Base-by-base conservation (phyloP, 345 rosid genomes). In the Lumnitzera racemosa region DNA sequence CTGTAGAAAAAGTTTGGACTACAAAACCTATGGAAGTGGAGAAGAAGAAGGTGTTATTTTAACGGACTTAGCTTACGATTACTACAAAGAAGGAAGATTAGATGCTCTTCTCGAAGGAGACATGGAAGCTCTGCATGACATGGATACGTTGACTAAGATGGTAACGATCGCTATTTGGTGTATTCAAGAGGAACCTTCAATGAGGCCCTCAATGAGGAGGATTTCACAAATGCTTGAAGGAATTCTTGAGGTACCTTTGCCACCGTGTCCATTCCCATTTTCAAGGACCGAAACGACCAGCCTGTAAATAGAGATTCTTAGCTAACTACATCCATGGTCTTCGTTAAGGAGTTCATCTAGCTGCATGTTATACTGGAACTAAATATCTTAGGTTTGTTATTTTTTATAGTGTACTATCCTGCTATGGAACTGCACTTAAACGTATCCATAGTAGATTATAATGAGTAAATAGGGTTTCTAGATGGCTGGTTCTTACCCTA, bases 211-310 rank as follows among this genome's bases (percentile, higher is more conserved):
- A 15, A 65, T 65, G 69, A 57, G 43, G 62, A 57, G 48, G 12
- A 46, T 65, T 13, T 13, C 55, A 12, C 53, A 57, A 27, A 57
- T 65, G 69, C 56, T 65, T 15, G 69, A 65, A 17, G 62, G 69
- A 15, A 43, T 5, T 8, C 50, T 49, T n/a, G 69, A 65, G 9
- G 62, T 65, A 24, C 8, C 62, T 10, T 10, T 46, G 4, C 61
- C 69, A 13, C 62, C 69, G 4, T 10, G 2, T 49, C 46, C 62
- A 47, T 17, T 14, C 49, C 49, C 55, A 36, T 52, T 55, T 2
- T 29, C 5, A 29, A 29, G 36, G 36, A 29, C 5, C 2, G 36
- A 29, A 29, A 36, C 43, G 6, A 4, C 43, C 43, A 36, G 43
- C 3, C 6, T 36, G 1, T 36, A 8, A 36, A 36, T 36, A 36